phyloP scores from a whole-genome alignment of 768 basidiomycete genomes.

The Hirschioporus abietinus region DNA sequence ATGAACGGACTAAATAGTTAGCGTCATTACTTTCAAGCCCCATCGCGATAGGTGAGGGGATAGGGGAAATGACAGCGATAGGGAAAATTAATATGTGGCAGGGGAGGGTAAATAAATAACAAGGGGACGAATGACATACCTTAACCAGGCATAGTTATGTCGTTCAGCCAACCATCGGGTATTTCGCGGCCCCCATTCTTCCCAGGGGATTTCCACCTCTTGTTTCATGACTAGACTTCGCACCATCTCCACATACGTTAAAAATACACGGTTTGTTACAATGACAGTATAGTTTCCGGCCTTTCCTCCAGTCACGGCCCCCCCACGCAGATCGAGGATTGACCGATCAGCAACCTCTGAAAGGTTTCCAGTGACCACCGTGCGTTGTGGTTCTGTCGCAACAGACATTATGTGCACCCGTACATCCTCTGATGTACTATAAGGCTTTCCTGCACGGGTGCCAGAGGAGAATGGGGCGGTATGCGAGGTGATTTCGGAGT shows the following conservation, averaged over 20 bases:
- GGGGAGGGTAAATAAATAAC: no score
- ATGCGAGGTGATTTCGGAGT: not conserved
- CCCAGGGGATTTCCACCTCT: slow-evolving; percentile 26
- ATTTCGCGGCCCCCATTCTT: slow-evolving; percentile 32
- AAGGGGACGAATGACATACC: slow-evolving; percentile 19
- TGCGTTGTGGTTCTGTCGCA: no score
- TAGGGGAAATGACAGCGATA: no score
- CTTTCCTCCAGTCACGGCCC: not conserved
- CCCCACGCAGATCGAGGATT: not conserved
- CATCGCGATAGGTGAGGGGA: no score
- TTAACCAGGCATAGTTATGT: slow-evolving; percentile 34
- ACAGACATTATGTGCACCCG: not conserved
- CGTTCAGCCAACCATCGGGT: slow-evolving; percentile 28
- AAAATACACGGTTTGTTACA: slow-evolving; percentile 6
- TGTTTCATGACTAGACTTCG: slow-evolving; percentile 1
- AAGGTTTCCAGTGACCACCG: not conserved
- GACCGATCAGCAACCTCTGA: not conserved
- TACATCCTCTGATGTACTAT: not conserved
- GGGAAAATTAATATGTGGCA: no score
- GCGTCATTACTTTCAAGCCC: no score
- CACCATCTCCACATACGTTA: slow-evolving; percentile 13
- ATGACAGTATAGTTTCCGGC: slow-evolving; percentile 25
- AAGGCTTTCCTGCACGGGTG: not conserved
- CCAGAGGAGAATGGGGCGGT: slow-evolving; percentile 2
- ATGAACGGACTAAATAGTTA: not conserved